Evolutionary conservation across 2,329 filamentous ascomycete genomes (phyloP), one percentile per base, ranked within the genome.

Genomic region (Scedosporium dehoogii): DNA sequence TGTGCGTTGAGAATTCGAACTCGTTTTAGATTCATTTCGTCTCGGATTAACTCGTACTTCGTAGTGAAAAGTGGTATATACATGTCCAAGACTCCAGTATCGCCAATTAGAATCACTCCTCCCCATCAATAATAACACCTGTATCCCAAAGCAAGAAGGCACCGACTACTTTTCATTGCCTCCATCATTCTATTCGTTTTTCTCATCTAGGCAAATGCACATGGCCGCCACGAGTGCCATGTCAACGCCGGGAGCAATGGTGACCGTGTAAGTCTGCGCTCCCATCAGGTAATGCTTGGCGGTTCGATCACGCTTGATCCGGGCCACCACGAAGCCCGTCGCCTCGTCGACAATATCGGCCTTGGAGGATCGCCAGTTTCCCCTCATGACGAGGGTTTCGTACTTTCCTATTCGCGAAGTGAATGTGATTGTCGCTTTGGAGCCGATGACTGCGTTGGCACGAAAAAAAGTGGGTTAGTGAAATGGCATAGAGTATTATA

Each of bases 181-280:
- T 48, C 6, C 44, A 5, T 10, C 9, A 48, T n/a, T 5, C 44
- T 27, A 55, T 23, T 74, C 73, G 42, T 86, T 82, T 75, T 81
- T 81, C 78, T 89, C 86, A 66, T 90, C 87, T 64, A 90, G 74
- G 64, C 82, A 85, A 60, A 90, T 85, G 69, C 85, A 89, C 68
- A 90, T 75, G 12, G 86, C 87, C 0, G 79, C 83, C 66, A 90
- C 81, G 57, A 90, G 69, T 3, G 84, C 81, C 72, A 88, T 79
- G 68, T 91, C 87, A 5, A 88, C 83, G 16, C 82, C 82, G 0
- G 86, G 84, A 1, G 85, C 85, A 5, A 90, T 78, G 0, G 78
- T 78, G 4, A 90, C 78, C 1, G 78, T 81, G 66, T 90, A 90
- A 3, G 85, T 87, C 73, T 89, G 85, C 73, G 86, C 79, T 9